Conservation (phyloP, 2,329 filamentous ascomycete genomes). For the Clonostachys byssicola region DNA sequence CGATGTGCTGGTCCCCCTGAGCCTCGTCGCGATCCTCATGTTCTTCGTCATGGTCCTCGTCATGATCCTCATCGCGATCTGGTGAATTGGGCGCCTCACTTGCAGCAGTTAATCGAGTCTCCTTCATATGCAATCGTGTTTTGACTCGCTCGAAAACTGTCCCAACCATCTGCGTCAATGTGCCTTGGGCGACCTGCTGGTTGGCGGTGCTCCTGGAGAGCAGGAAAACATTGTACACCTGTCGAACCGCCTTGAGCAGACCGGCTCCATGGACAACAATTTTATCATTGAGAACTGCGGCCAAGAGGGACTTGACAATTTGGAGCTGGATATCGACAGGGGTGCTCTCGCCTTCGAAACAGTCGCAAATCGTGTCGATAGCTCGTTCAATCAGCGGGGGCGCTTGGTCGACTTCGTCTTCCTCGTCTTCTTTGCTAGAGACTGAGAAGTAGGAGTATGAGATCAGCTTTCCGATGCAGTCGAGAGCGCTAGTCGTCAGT, state of each 20-base stretch:
- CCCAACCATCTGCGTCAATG: conserved; percentile 96
- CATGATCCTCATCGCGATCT: no score
- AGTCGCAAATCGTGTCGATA: conserved; percentile 99
- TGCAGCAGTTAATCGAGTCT: conserved; percentile 60
- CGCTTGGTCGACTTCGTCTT: neutral
- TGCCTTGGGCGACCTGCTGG: conserved; percentile 95
- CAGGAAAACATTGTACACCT: conserved; percentile 98
- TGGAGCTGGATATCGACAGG: conserved; percentile 90
- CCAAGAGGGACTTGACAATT: conserved; percentile 94
- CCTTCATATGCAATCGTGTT: conserved; percentile 79
- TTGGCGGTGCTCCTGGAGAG: conserved; percentile 91
- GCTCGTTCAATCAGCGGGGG: conserved; percentile 90
- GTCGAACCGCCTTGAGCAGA: conserved; percentile 89
- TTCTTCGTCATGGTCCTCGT: no score
- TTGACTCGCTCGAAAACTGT: conserved; percentile 97
- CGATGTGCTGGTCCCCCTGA: conserved; percentile 16
- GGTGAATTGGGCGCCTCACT: conserved; percentile 40
- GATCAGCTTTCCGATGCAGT: conserved; percentile 98
- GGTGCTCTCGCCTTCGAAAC: conserved; percentile 95
- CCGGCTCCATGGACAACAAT: conserved; percentile 97
- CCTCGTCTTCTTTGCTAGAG: conserved; percentile 40
- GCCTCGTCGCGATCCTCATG: conserved; percentile 45
- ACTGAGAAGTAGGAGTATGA: conserved; percentile 97
- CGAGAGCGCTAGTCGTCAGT: conserved; percentile 83
- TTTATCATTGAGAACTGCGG: conserved; percentile 96